Evolutionary conservation across 2,329 filamentous ascomycete species (phyloP).

Genomic region (Botrytis deweyae): DNA sequence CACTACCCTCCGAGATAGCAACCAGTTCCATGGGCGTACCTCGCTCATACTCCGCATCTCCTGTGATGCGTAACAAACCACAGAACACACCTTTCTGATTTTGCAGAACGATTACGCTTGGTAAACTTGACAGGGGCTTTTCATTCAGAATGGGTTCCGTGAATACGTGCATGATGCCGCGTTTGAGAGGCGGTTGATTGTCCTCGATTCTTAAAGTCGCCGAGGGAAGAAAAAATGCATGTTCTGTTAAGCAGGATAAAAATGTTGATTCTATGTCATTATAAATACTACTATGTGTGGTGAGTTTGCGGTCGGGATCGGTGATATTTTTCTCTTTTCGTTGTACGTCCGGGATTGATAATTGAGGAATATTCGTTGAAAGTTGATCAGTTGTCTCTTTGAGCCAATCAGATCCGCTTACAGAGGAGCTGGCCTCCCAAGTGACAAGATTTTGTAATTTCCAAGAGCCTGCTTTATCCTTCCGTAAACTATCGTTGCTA

Average conservation of each 20-base stretch:
- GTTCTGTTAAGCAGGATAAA: background rate
- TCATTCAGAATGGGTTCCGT: background rate
- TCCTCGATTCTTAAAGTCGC: background rate
- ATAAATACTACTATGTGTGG: rapidly evolving
- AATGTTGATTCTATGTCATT: background rate
- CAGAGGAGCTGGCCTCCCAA: background rate
- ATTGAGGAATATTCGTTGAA: background rate
- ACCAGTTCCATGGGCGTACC: background rate
- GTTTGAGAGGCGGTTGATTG: background rate
- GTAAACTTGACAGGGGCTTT: background rate
- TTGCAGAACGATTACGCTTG: background rate
- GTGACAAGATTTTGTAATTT: background rate
- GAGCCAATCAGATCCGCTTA: background rate
- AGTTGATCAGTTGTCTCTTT: background rate
- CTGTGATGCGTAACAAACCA: rapidly evolving
- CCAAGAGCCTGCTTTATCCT: background rate
- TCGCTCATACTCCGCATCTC: background rate
- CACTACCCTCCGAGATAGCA: background rate
- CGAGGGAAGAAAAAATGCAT: background rate
- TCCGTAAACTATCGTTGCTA: background rate
- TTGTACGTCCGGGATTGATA: background rate
- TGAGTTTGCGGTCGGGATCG: background rate
- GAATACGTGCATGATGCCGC: background rate
- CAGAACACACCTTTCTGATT: background rate
- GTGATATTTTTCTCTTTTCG: background rate